Conservation (phyloP, 169 alveolate species). For the Babesia ovis region DNA sequence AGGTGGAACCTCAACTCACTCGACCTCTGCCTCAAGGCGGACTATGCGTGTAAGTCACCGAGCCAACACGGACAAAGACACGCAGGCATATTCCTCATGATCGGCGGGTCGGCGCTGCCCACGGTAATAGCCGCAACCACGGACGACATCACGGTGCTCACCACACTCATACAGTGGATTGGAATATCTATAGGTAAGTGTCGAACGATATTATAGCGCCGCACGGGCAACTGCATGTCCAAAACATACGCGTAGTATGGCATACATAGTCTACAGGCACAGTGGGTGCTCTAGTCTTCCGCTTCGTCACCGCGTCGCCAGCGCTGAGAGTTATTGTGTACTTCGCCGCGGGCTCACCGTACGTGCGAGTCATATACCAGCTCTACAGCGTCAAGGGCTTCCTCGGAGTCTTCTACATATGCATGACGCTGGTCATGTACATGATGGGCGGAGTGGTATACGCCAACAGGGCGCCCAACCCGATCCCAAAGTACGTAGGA, state of each 20-base stretch:
- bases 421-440: conserved; percentile 46
- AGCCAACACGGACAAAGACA: conserved; percentile 24
- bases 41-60: conserved; percentile 52
- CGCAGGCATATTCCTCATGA: conserved; percentile 75
- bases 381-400: conserved; percentile 37
- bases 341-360: conserved; percentile 57
- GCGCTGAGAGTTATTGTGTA: conserved; percentile 52
- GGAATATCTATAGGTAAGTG: conserved; percentile 61
- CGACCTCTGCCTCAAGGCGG: conserved; percentile 61
- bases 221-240: not conserved
- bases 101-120: conserved; percentile 74
- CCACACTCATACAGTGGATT: conserved; percentile 62
- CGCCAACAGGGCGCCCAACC: conserved; percentile 71
- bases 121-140: conserved; percentile 36
- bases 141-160: conserved; percentile 28
- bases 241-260: too few relatives aligned
- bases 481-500: conserved; percentile 62
- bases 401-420: conserved; percentile 37
- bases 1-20: conserved; percentile 29
- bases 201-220: not conserved
- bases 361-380: conserved; percentile 34
- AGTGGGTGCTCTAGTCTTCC: conserved; percentile 39
- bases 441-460: conserved; percentile 71
- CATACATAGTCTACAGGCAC: conserved; percentile 27
- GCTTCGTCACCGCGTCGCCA: conserved; percentile 50